Base-by-base conservation (phyloP, 2,329 filamentous ascomycete species). In the Colletotrichum godetiae region DNA sequence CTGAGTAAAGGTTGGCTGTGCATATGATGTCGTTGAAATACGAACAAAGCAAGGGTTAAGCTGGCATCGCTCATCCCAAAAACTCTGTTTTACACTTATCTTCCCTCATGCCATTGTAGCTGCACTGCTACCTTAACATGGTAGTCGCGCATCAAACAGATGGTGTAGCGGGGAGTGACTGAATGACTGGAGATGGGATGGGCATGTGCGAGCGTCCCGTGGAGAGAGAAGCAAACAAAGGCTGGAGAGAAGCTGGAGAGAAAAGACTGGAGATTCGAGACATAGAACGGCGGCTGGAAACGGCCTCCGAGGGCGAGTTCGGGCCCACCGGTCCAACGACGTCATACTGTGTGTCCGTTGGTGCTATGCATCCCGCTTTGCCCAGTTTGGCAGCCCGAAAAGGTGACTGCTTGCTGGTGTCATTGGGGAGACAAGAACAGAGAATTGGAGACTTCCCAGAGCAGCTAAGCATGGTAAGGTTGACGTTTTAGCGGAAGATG, bases 331-430 rank as follows among this genome's bases (percentile, higher is more conserved):
- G 68, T 27, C n/a, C 13, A n/a, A 62, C 8, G 56, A 71, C 68
- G 68, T 72, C 68, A 72, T 72, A 49, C 27, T 13, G 22, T 12
- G 22, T 24, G 55, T 15, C 42, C 22, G 42, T 67, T 67, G 31
- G 68, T 63, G 42, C 55, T 67, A 42, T 24, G 68, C 55, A 59
- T 70, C 8, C 31, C 67, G 61, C 55, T 46, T 67, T 67, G 68
- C 68, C 68, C 46, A 55, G 55, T 60, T 67, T 63, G 62, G 68
- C 27, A 66, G 22, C 11, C 55, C 55, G 19, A 55, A 56, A 52
- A 49, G 42, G 42, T 49, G 65, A 37, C 56, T 67, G 22, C 11
- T 10, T 29, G 3, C 29, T 63, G 29, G 42, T 52, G 52, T n/a
- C 46, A 31, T 13, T 59, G 62, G 42, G 33, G 31, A 29, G 55